These are phyloP conservation scores for Ilyonectria robusta DNA, from an alignment of 2,329 filamentous ascomycete genomes.

Conservation along the genomic window DNA sequence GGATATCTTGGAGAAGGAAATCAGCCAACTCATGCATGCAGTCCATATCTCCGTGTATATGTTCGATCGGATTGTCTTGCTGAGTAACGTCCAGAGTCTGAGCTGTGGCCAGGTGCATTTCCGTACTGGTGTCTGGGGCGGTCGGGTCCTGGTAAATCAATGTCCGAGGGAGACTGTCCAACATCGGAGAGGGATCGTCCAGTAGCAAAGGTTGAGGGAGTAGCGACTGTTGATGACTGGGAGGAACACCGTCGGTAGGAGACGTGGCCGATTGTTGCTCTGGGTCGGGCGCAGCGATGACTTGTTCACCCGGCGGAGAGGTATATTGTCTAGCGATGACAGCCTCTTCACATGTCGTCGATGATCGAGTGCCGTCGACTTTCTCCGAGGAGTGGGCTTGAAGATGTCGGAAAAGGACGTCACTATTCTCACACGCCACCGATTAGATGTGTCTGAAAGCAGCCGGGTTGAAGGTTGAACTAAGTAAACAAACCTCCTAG, in stretches of 20 bases:
- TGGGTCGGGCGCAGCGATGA: not conserved
- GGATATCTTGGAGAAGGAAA: not conserved
- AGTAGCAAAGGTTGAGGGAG: not conserved
- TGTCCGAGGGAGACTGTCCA: not conserved
- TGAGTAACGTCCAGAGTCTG: not conserved
- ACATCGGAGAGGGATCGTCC: not conserved
- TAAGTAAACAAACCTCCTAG: slow-evolving; percentile 13
- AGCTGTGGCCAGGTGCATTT: not conserved
- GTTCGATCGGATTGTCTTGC: not conserved
- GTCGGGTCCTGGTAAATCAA: not conserved
- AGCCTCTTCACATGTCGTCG: not conserved
- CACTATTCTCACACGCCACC: slow-evolving; percentile 1
- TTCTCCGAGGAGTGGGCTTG: slow-evolving; percentile 13
- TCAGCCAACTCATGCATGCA: not conserved
- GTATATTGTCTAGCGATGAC: not conserved
- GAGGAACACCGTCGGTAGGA: not conserved
- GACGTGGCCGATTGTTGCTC: not conserved
- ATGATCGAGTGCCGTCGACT: not conserved
- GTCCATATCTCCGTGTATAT: not conserved
- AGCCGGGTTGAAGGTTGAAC: not conserved
- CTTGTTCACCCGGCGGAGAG: not conserved
- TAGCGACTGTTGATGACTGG: not conserved
- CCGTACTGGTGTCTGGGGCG: not conserved
- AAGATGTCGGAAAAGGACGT: slow-evolving; percentile 27
- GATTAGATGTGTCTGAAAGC: not conserved